Evolutionary conservation across 2,329 filamentous ascomycete genomes (phyloP), one percentile per base, ranked within the genome.

Genomic region (Paramyrothecium sp.): DNA sequence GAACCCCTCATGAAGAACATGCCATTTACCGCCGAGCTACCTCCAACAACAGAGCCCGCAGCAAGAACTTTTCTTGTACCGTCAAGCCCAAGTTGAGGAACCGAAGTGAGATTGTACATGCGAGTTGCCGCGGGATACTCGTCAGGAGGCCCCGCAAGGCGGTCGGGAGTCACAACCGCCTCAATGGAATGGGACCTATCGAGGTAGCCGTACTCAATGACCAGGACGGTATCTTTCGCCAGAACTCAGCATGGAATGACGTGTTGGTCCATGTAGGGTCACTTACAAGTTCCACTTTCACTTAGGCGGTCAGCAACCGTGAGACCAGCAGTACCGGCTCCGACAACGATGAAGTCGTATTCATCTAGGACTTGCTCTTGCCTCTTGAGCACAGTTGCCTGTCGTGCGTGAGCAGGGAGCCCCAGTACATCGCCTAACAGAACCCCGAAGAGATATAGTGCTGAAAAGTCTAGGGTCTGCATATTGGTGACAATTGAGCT

Each of bases 21-120:
- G 10, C 66, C 69, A 44, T 69, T 69, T 41, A 66, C 59, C 11
- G 60, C 66, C 0, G 67, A 69, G 26, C 65, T 67, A n/a, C 69
- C 68, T 17, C 69, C 68, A 4, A 71, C 61, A 41, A 67, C 57
- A 19, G 55, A 38, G 1, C 67, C 68, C 11, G 60, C 54, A 22
- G 55, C 51, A 23, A 57, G 51, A 13, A 57, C 54, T 11, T 57
- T 56, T 3, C 58, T 19, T 8, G 64, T 60, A 52, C 63, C 61
- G 53, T 64, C 62, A 13, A 68, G 53, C 7, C 51, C 57, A 11
- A 53, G 17, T 38, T 66, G 65, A 4, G 66, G 63, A 3, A 64
- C 61, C 2, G 66, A 67, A 5, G 58, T 60, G 51, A 67, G 58
- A 59, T 66, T 66, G 57, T 62, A 68, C 65, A 61, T 58, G 58